These are phyloP conservation scores for Mimosa bimucronata DNA, from an alignment of 306 rosid species.

Conservation along the genomic window DNA sequence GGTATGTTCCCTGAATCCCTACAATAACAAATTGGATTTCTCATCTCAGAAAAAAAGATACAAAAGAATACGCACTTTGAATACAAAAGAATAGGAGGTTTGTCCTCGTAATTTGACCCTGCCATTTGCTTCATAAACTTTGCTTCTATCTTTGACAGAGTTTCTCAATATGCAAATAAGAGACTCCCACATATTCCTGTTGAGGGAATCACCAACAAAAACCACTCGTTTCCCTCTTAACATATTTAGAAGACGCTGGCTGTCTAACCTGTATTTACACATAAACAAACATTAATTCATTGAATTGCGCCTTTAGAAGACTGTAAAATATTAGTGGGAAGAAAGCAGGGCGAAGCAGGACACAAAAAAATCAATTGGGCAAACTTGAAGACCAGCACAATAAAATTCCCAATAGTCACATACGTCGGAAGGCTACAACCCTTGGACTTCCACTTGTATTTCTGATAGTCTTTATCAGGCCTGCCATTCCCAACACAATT, in stretches of 20 bases:
- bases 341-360: slow-evolving; percentile 4
- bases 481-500: slow-evolving; percentile 78
- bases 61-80: slow-evolving; percentile 53
- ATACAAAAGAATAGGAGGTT: slow-evolving; percentile 82
- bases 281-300: slow-evolving; percentile 2
- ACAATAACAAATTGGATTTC: background rate
- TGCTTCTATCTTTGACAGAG: slow-evolving; percentile 61
- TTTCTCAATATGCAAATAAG: slow-evolving; percentile 83
- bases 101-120: slow-evolving; percentile 78
- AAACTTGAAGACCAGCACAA: background rate
- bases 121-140: slow-evolving; percentile 83
- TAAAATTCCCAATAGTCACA: background rate
- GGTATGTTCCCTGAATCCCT: too few species aligned
- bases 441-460: slow-evolving; percentile 86
- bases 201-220: slow-evolving; percentile 97
- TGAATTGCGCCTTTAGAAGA: slow-evolving; percentile 13
- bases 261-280: slow-evolving; percentile 64
- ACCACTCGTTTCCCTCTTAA: slow-evolving; percentile 80
- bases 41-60: background rate
- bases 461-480: slow-evolving; percentile 72
- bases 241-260: slow-evolving; percentile 64
- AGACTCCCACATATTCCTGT: slow-evolving; percentile 99
- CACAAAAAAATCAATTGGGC: background rate
- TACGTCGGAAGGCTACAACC: slow-evolving; percentile 87
- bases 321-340: slow-evolving; percentile 6